Evolutionary conservation across 495 filamentous ascomycete species (phyloP), one percentile per base, ranked within the genome.

Genomic region (Neurospora tetrasperma): DNA sequence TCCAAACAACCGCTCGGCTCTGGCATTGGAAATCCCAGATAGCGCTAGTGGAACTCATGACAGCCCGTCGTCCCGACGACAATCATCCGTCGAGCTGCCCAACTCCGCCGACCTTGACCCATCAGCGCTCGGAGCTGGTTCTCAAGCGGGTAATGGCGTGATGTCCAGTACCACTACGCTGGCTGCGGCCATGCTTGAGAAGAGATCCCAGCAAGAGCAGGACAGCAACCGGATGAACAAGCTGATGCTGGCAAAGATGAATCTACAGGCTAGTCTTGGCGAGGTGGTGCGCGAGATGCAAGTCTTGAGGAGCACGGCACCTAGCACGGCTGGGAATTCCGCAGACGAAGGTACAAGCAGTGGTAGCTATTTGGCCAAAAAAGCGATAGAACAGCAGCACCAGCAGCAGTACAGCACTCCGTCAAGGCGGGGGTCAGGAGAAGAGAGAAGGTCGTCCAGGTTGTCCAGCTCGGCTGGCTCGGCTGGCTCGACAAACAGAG

Each of bases 231-330:
- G 86, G 79, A 90, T 97, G 81, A 90, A 89, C 74, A 88, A 92
- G 69, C 82, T 97, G n/a, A 91, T 97, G 80, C 84, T 97, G n/a
- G 92, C 93, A 7, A 86, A 93, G 70, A 97, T 98, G 91, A 94
- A 91, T 41, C 87, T 98, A 9, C 94, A 98, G 80, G 93, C 94
- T 79, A 86, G 90, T 41, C 92, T 98, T 78, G 88, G 90, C 1
- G 93, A 96, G 72, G 89, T 97, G 35, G 86, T 96, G 71, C 92
- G 89, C 71, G 94, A 97, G 82, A 90, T 96, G 74, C 91, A 92
- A 76, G 90, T 90, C 20, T 79, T 90, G 80, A 79, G 86, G 70
- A 82, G 75, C 41, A 75, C 79, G 18, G 79, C 74, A 35, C 80
- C 84, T 0, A 82, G 80, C 31, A 82, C 83, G 42, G 76, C 74